Conservation (phyloP, 345 rosid species). For the Salix suchowensis region DNA sequence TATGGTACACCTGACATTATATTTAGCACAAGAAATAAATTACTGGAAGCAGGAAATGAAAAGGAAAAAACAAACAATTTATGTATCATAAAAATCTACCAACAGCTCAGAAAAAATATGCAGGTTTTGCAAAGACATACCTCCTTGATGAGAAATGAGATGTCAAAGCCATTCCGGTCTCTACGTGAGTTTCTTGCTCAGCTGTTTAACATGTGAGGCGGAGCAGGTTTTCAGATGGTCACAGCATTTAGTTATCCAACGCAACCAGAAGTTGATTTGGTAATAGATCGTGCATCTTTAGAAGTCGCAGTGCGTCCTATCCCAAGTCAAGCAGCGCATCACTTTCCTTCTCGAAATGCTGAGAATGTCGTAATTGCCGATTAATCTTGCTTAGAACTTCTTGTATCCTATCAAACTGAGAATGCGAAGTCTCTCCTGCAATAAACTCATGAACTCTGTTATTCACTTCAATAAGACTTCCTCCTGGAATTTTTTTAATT, state of each 20-base stretch:
- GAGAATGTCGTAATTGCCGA: conserved; percentile 29
- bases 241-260: neutral
- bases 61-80: neutral
- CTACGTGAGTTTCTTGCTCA: neutral
- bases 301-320: conserved; percentile 14
- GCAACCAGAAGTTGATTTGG: neutral
- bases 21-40: neutral
- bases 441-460: conserved; percentile 45
- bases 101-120: neutral
- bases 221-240: neutral
- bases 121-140: neutral
- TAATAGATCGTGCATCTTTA: neutral
- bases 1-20: neutral
- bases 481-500: conserved; percentile 54
- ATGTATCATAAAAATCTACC: neutral
- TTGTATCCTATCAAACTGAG: conserved; percentile 33
- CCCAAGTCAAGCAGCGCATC: conserved; percentile 10
- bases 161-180: neutral
- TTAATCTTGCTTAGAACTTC: conserved; percentile 37
- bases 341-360: conserved; percentile 14
- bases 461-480: conserved; percentile 58
- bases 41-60: neutral
- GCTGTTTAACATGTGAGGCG: neutral
- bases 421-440: conserved; percentile 48
- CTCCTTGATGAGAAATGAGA: neutral